A percentile compares a stretch with the other conserved stretches of the same genome.
Conservation (phyloP, 768 basidiomycete species). For the Leucocoprinus sp. region DNA sequence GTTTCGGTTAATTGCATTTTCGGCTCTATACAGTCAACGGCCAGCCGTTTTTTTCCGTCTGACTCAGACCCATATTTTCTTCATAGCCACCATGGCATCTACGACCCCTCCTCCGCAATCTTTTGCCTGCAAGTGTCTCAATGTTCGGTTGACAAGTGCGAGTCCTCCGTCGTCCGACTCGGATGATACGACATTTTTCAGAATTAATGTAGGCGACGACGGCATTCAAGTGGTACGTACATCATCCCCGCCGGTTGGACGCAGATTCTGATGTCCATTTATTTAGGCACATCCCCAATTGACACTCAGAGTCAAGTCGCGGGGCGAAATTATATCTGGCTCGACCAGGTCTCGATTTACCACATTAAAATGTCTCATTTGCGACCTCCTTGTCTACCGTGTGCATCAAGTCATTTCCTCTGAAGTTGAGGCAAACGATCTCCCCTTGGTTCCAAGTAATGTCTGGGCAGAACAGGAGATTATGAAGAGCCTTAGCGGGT, state of each 20-base stretch:
- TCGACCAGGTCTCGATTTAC: conserved; percentile 49
- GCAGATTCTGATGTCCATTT: conserved; percentile 5
- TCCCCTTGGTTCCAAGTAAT: conserved; percentile 59
- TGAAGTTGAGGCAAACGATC: conserved; percentile 53
- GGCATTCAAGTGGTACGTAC: conserved; percentile 57
- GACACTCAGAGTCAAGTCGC: conserved; percentile 56
- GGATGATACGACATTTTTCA: conserved; percentile 37
- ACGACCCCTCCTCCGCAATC: conserved; percentile 15
- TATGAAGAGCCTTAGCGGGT: conserved; percentile 59
- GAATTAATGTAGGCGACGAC: conserved; percentile 57
- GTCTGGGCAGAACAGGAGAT: conserved; percentile 73
- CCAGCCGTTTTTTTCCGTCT: too few relatives aligned
- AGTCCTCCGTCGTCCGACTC: too few relatives aligned
- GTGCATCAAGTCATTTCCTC: conserved; percentile 50
- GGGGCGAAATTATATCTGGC: conserved; percentile 32
- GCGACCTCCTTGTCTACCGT: conserved; percentile 59
- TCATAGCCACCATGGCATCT: conserved; percentile 20
- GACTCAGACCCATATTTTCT: too few relatives aligned
- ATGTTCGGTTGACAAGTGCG: conserved; percentile 47
- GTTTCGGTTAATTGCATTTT: conserved; percentile 3
- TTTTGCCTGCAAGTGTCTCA: conserved; percentile 66
- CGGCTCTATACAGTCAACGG: too few relatives aligned
- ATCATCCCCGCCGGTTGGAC: neutral
- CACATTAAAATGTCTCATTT: conserved; percentile 62
- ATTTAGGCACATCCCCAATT: conserved; percentile 58